Evolutionary conservation across 805 yeast genomes (phyloP), one percentile per base, ranked within the genome.

Genomic region (Barnettozyma wickerhamii): DNA sequence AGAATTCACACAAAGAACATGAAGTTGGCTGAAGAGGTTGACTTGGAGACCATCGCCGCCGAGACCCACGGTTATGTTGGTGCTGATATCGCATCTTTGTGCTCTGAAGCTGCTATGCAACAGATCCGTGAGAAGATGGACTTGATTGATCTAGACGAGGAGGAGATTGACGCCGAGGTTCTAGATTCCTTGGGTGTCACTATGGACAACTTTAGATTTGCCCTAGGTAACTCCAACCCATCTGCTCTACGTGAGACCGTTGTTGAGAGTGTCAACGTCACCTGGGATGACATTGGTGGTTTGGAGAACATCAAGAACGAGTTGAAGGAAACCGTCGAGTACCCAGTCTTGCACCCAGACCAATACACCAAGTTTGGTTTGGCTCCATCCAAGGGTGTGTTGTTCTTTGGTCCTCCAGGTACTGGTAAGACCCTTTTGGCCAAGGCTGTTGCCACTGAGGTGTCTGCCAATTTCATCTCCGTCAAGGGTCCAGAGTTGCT

Each of bases 31-130:
- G 96, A 80, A 47, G 98, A 87, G 58, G 99, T 93, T 40, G 97
- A 93, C 64, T 77, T 93, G 56, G 99, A 93, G 72, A 76, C 91
- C 30, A 84, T 93, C 62, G 98, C 99, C 13, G 72, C 95, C 19
- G 99, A 93, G 71, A 93, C 99, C 29, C 99, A 95, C 63, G 99
- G 99, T 72, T 93, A 90, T 60, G 99, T 93, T 45, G 99, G 99
- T 73, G 96, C 97, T 37, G 99, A 93, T 78, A 74, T 93, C 58
- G 99, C 99, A 2, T 90, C 98, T 7, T 74, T 93, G 60, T 93
- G 99, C 75, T 89, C 97, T n/a, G 99, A 95, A 71, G 99, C 99
- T 50, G 99, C 99, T 45, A 93, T 93, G 99, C 99, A 93, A 75
- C 99, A 95, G 74, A 93, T 93, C 60, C 87, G 99, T 70, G 99